A percentile compares a stretch with the other conserved stretches of the same genome.
phyloP scores from a whole-genome alignment of 176 grass and related monocot genomes.

The Rhynchospora breviuscula region DNA sequence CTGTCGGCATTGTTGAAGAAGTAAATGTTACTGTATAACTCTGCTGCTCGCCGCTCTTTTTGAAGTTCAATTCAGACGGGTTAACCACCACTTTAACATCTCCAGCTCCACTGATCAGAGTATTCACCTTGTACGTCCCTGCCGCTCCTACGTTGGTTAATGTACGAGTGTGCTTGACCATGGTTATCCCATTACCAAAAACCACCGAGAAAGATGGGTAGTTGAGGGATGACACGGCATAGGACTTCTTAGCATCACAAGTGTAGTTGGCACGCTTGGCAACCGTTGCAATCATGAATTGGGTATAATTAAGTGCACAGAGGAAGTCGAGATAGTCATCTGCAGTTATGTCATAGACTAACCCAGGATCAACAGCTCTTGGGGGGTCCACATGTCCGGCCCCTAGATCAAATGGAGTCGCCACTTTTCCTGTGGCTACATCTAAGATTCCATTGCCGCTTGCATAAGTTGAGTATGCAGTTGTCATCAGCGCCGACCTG shows the following conservation, averaged over 20 bases:
- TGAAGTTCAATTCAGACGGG: slow-evolving; percentile 57
- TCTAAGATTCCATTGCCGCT: slow-evolving; percentile 57
- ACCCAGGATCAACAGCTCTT: slow-evolving; percentile 70
- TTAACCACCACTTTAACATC: slow-evolving; percentile 50
- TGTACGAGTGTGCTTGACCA: slow-evolving; percentile 69
- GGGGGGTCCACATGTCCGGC: slow-evolving; percentile 83
- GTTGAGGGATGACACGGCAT: slow-evolving; percentile 58
- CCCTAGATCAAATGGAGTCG: slow-evolving; percentile 76
- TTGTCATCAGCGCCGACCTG: slow-evolving; percentile 84
- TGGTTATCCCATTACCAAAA: slow-evolving; percentile 27
- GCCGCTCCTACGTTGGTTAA: slow-evolving; percentile 65
- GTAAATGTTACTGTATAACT: slow-evolving; percentile 82
- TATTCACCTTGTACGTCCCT: slow-evolving; percentile 63
- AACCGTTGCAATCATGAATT: slow-evolving; percentile 54
- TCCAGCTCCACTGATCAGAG: slow-evolving; percentile 24
- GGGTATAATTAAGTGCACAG: slow-evolving; percentile 75
- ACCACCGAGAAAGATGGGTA: slow-evolving; percentile 84
- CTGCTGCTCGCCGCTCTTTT: slow-evolving; percentile 56
- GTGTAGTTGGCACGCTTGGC: slow-evolving; percentile 45
- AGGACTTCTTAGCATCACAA: slow-evolving; percentile 43
- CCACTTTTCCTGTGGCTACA: slow-evolving; percentile 46
- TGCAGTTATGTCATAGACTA: slow-evolving; percentile 63
- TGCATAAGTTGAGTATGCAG: slow-evolving; percentile 57
- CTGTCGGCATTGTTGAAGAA: slow-evolving; percentile 36
- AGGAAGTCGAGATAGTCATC: slow-evolving; percentile 89